These are phyloP conservation scores for Sugiyamaella grinbergsii DNA, from an alignment of 1,139 yeast species.

Conservation along the genomic window DNA sequence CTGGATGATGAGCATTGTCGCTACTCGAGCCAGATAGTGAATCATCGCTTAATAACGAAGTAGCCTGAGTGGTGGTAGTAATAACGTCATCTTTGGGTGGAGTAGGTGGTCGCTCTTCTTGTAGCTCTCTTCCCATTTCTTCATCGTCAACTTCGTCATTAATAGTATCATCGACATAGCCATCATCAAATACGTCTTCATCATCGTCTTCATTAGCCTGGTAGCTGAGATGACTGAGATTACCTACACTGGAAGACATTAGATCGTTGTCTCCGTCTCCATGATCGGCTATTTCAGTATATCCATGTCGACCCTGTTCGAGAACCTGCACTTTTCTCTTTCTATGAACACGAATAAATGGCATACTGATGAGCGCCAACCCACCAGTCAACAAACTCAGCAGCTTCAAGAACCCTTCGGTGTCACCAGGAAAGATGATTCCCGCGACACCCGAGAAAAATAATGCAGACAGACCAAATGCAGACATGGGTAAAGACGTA, in stretches of 20 bases:
- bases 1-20: too few species aligned
- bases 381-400: conserved; percentile 38
- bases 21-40: conserved; percentile 6
- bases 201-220: conserved; percentile 16
- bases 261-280: background rate
- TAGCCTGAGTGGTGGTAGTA: conserved; percentile 7
- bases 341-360: conserved; percentile 35
- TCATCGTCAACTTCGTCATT: conserved; percentile 13
- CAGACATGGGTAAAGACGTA: conserved; percentile 43
- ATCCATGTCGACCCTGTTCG: conserved; percentile 6
- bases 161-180: conserved; percentile 16
- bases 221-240: background rate
- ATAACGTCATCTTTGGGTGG: conserved; percentile 1
- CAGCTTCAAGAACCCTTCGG: conserved; percentile 37
- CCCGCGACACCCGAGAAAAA: conserved; percentile 40
- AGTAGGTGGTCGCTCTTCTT: conserved; percentile 3
- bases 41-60: conserved; percentile 12
- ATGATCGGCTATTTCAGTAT: conserved; percentile 18
- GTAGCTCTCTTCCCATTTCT: conserved; percentile 8
- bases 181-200: conserved; percentile 14
- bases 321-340: conserved; percentile 15
- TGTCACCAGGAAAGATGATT: conserved; percentile 39
- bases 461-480: conserved; percentile 44
- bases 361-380: conserved; percentile 34
- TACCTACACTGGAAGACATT: background rate